phyloP scores from a whole-genome alignment of 768 basidiomycete species.

The Auricularia sp. region DNA sequence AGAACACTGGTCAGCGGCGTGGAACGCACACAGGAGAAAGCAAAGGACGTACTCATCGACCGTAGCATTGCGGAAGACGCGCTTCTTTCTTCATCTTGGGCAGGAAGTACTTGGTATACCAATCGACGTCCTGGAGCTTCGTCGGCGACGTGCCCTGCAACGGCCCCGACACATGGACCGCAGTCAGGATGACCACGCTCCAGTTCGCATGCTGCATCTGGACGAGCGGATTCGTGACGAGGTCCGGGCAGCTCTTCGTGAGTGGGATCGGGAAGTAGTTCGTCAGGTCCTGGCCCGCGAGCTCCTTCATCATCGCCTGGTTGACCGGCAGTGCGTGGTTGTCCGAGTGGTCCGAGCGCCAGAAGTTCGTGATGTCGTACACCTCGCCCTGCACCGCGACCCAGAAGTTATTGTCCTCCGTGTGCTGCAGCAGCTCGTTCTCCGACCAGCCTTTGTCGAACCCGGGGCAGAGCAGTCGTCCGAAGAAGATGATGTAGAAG shows the following conservation, averaged over 20 bases:
- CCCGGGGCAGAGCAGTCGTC: conserved; percentile 73
- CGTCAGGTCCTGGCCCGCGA: conserved; percentile 82
- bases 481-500: conserved; percentile 87
- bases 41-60: conserved; percentile 7
- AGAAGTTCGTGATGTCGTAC: conserved; percentile 77
- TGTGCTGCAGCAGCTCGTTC: conserved; percentile 63
- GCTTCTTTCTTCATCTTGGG: conserved; percentile 51
- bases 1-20: conserved; percentile 20
- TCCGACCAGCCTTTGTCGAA: conserved; percentile 76
- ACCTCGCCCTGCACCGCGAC: conserved; percentile 76
- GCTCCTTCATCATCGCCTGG: conserved; percentile 46
- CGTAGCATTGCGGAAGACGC: conserved; percentile 37
- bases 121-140: conserved; percentile 41
- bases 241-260: conserved; percentile 54
- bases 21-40: neutral
- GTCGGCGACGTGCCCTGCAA: conserved; percentile 35
- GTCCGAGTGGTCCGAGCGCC: conserved; percentile 77
- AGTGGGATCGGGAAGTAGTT: conserved; percentile 81
- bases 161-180: conserved; percentile 66
- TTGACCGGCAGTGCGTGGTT: conserved; percentile 54
- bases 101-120: conserved; percentile 70
- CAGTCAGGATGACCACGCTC: conserved; percentile 43
- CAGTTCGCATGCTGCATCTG: conserved; percentile 53
- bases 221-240: conserved; percentile 52
- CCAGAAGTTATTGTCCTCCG: conserved; percentile 65